Evolutionary conservation across 2,329 filamentous ascomycete species (phyloP).

Genomic region (Pseudocercospora fuligena): DNA sequence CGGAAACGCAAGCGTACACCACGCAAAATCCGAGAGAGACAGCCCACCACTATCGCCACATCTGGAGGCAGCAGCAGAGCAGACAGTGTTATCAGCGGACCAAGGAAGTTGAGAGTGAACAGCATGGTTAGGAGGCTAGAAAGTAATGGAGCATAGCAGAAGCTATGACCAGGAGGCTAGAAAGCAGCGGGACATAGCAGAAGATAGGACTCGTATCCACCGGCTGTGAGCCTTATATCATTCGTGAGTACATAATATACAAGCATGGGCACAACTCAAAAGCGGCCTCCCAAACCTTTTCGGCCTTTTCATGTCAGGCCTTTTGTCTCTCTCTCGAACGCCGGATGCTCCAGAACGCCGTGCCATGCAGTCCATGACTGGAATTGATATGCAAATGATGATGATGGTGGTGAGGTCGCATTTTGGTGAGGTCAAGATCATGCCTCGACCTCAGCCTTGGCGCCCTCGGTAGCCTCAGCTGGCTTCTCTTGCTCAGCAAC

Average conservation of each 20-base stretch:
- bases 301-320: neutral
- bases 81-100: slow-evolving; percentile 23
- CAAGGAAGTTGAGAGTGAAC: slow-evolving; percentile 24
- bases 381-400: neutral
- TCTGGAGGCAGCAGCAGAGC: slow-evolving; percentile 11
- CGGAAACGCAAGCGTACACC: slow-evolving; percentile 25
- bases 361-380: slow-evolving; percentile 2
- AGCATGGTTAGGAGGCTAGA: slow-evolving; percentile 21
- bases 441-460: slow-evolving; percentile 1
- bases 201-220: neutral
- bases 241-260: slow-evolving; percentile 10
- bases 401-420: neutral
- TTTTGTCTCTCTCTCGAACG: slow-evolving; percentile 4
- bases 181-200: neutral
- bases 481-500: slow-evolving; percentile 1
- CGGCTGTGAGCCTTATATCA: neutral
- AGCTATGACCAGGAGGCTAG: neutral
- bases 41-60: neutral
- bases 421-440: neutral
- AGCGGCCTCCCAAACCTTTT: slow-evolving; percentile 9
- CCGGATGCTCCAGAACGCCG: slow-evolving; percentile 6
- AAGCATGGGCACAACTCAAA: slow-evolving; percentile 9
- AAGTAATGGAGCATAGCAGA: neutral
- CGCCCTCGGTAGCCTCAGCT: slow-evolving; percentile 9
- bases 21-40: slow-evolving; percentile 15